A percentile compares a stretch with the other conserved stretches of the same genome.
Evolutionary conservation across 2,329 filamentous ascomycete genomes (phyloP).

Genomic region (Colletotrichum magnum): DNA sequence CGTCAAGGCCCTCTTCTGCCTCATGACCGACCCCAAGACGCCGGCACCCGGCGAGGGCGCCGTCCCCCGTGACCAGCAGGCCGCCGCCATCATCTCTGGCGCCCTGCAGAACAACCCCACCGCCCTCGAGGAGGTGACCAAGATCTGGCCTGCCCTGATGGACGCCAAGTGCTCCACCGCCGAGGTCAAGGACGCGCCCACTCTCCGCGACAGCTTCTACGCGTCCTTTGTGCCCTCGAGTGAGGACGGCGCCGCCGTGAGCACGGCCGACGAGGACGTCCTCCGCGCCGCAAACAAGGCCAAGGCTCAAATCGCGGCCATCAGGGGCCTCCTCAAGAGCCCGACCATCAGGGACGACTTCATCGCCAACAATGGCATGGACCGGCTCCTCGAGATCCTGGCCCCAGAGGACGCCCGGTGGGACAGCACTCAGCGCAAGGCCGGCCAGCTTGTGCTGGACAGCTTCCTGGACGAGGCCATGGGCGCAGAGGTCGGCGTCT

Average conservation of each 20-base stretch:
- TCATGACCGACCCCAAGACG: slow-evolving; percentile 57
- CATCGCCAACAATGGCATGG: slow-evolving; percentile 67
- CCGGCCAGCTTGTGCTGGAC: slow-evolving; percentile 72
- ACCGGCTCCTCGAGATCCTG: slow-evolving; percentile 67
- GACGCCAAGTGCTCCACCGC: slow-evolving; percentile 52
- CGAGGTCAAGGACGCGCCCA: slow-evolving; percentile 20
- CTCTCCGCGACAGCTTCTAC: slow-evolving; percentile 58
- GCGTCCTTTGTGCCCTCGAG: slow-evolving; percentile 53
- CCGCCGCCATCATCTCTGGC: slow-evolving; percentile 70
- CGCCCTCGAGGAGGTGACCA: slow-evolving; percentile 67
- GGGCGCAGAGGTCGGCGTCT: slow-evolving; percentile 70
- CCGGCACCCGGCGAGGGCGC: slow-evolving; percentile 42
- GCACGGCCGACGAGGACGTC: slow-evolving; percentile 9
- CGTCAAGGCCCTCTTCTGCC: slow-evolving; percentile 69
- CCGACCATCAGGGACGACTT: slow-evolving; percentile 68
- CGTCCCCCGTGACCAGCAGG: slow-evolving; percentile 63
- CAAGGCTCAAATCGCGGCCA: slow-evolving; percentile 61
- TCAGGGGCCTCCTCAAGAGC: slow-evolving; percentile 71
- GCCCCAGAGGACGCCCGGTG: slow-evolving; percentile 62
- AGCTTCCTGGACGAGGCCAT: slow-evolving; percentile 77
- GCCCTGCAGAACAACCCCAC: slow-evolving; percentile 76
- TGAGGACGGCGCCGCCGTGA: slow-evolving; percentile 19
- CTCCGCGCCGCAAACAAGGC: slow-evolving; percentile 46
- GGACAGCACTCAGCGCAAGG: slow-evolving; percentile 65
- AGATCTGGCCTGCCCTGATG: slow-evolving; percentile 61